Percentiles rank a stretch among this genome's conserved stretches.
phyloP scores from a whole-genome alignment of 495 filamentous ascomycete genomes.

The Saxophila tyrrhenica region DNA sequence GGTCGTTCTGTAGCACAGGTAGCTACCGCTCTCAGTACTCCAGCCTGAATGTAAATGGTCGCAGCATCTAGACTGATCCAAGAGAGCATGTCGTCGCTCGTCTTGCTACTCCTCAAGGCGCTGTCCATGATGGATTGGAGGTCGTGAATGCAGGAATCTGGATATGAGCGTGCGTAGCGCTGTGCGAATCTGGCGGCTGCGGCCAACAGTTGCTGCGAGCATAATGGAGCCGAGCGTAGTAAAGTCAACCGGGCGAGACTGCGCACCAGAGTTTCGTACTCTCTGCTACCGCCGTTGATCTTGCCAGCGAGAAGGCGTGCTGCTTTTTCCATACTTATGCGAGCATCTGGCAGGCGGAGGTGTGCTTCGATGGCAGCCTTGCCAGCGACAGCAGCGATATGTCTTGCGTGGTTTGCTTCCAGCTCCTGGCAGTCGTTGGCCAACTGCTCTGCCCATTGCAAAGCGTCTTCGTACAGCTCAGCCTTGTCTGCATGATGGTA shows the following conservation, averaged over 20 bases:
- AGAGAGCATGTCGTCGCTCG: conserved; percentile 1
- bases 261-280: conserved; percentile 9
- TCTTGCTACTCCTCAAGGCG: not conserved
- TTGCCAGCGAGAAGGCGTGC: not conserved
- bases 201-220: not conserved
- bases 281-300: not conserved
- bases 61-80: conserved; percentile 31
- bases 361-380: not conserved
- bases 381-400: not conserved
- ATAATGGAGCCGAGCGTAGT: not conserved
- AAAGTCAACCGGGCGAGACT: not conserved
- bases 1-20: conserved; percentile 21
- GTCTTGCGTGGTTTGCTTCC: not conserved
- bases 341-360: not conserved
- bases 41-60: conserved; percentile 36
- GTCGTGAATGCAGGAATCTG: not conserved
- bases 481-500: not conserved
- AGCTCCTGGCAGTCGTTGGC: not conserved
- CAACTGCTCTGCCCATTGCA: not conserved
- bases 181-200: conserved; percentile 13
- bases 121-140: conserved; percentile 1
- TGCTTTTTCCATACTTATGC: conserved; percentile 1
- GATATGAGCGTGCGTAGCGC: conserved; percentile 10
- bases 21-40: conserved; percentile 30
- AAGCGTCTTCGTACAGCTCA: not conserved